Base-by-base conservation (phyloP, 352 stramenopile species). In the Elongisporangium anandrum region DNA sequence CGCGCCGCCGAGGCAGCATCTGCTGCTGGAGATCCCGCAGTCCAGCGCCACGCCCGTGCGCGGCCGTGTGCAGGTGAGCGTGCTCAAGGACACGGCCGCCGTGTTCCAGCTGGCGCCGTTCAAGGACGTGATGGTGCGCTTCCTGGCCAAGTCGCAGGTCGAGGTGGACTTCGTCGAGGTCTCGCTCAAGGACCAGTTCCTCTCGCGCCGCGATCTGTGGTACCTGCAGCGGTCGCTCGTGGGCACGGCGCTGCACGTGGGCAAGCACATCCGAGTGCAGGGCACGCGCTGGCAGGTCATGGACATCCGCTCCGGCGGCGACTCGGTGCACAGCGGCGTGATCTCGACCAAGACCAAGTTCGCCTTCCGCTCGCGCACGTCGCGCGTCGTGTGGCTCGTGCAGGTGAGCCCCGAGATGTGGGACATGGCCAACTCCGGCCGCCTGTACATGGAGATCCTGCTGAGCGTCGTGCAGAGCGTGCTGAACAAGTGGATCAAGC, bases 331-430 rank as follows among this genome's bases (percentile, higher is more conserved):
- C 54, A 98, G 88, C 21, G 97, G 96, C 41, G 85, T 99, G 29
- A 87, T 99, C 52, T 97, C 92, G 4, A 77, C 92, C 8, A 84
- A 88, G 13, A 99, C 97, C 24, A 99, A 98, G 66, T 97, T 99
- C 59, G 98, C 96, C 1, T 99, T 96, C 56, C 88, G 81, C 17
- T 94, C 94, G 64, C 90, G 95, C 21, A 98, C 93, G 23, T 97
- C 96, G 50, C 81, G 97, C 12, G 94, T 99, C 56, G 97, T 99
- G 73, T 99, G 96, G 96, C 80, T 99, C 24, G 93, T 99, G 41
- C 96, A 99, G 71, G 88, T 99, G 63, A 95, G 83, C 26, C 83
- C 88, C 1, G 94, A 98, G 70, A 96, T 98, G 87, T 98, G 91
- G 87, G 92, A 98, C 54, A 94, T 96, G 66, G 85, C 87, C 60